These are phyloP conservation scores for Rhodotorula sp. DNA, from an alignment of 1,284 basidiomycete species.

Conservation along the genomic window DNA sequence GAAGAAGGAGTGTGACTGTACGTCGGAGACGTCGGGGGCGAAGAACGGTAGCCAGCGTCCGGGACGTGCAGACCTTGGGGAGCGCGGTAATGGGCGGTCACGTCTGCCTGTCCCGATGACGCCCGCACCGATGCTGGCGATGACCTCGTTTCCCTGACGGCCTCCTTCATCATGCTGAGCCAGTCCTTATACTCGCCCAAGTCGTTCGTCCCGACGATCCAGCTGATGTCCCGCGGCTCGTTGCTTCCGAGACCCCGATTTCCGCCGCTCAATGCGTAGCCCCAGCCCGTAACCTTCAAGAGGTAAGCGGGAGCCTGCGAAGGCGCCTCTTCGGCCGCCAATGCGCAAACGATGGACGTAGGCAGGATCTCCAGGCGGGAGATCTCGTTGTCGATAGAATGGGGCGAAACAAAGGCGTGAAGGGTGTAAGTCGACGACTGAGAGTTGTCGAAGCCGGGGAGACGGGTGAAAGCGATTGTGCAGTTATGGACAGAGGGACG, in stretches of 20 bases:
- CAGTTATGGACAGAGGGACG: neutral
- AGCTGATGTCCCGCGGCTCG: neutral
- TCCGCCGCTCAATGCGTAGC: neutral
- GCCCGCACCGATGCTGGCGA: no score
- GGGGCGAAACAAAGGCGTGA: slow-evolving; percentile 5
- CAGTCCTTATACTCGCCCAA: slow-evolving; percentile 8
- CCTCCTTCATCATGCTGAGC: slow-evolving; percentile 14
- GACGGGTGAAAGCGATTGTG: neutral
- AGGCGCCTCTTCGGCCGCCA: neutral
- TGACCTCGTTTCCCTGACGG: neutral
- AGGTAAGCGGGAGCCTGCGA: neutral
- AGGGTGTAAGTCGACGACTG: neutral
- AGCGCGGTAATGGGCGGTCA: no score
- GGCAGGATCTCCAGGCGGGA: slow-evolving; percentile 8
- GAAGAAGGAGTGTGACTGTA: no score
- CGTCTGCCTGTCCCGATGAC: no score
- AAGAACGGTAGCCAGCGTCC: no score
- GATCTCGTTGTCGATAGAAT: slow-evolving; percentile 9
- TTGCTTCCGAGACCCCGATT: neutral
- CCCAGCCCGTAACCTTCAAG: slow-evolving; percentile 6
- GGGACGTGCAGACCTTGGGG: no score
- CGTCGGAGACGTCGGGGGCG: no score
- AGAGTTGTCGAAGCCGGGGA: neutral
- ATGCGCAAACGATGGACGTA: slow-evolving; percentile 11
- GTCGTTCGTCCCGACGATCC: slow-evolving; percentile 22